Conservation (phyloP, 148 eudicot species). For the Rhododendron simsii region DNA sequence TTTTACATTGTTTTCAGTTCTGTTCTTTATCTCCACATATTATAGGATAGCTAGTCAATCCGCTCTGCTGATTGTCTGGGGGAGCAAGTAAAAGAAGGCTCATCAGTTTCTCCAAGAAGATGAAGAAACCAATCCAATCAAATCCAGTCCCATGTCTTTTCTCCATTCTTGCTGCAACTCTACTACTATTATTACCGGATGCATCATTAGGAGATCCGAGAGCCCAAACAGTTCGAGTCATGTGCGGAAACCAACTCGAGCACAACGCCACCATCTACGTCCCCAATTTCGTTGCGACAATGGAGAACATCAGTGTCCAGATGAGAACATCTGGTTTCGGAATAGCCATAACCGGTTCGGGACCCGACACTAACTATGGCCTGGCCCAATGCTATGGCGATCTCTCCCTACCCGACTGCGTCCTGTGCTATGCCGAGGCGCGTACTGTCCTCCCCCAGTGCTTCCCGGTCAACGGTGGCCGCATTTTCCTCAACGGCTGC, state of each 20-base stretch:
- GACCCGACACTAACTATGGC: conserved; percentile 35
- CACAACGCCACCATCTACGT: conserved; percentile 19
- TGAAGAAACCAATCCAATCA: conserved; percentile 13
- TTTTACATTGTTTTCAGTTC: not conserved
- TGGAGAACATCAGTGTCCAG: conserved; percentile 36
- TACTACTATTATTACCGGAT: not conserved
- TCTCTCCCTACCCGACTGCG: conserved; percentile 45
- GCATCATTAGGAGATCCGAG: conserved; percentile 22
- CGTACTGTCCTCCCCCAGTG: conserved; percentile 49
- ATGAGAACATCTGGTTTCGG: conserved; percentile 32
- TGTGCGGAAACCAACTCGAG: conserved; percentile 21
- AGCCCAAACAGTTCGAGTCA: conserved; percentile 12
- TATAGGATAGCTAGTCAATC: not conserved
- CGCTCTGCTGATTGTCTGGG: not conserved
- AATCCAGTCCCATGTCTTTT: not conserved
- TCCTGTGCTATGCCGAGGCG: conserved; percentile 46
- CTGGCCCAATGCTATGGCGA: conserved; percentile 63
- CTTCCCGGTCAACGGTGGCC: conserved; percentile 35
- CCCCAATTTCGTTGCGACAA: conserved; percentile 26
- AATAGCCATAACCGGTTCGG: conserved; percentile 26
- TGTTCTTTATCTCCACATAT: not conserved
- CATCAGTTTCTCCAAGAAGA: not conserved
- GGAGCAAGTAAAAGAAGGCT: not conserved
- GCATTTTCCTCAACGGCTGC: conserved; percentile 49
- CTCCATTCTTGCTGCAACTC: not conserved